Percentiles rank a stretch among this genome's conserved stretches.
Conservation (phyloP, 2,329 filamentous ascomycete species). For the Neodidymelliopsis sp. region DNA sequence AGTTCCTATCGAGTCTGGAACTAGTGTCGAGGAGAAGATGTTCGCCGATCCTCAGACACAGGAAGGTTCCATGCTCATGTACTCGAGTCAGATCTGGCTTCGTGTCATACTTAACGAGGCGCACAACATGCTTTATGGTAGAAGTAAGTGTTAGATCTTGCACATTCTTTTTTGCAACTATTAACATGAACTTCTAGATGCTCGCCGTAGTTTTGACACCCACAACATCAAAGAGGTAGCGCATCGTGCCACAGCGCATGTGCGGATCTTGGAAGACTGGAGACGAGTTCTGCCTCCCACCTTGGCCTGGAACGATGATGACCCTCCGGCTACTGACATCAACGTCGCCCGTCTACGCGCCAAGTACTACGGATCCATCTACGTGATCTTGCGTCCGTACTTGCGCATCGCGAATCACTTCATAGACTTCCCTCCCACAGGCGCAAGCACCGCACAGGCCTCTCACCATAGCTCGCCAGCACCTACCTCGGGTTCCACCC, state of each 20-base stretch:
- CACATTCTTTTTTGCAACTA: conserved; percentile 11
- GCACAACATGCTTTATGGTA: conserved; percentile 63
- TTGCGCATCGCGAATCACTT: conserved; percentile 66
- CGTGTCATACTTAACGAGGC: conserved; percentile 64
- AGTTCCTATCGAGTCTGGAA: conserved; percentile 29
- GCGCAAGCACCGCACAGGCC: conserved; percentile 52
- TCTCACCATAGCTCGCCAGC: conserved; percentile 55
- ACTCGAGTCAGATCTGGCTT: conserved; percentile 68
- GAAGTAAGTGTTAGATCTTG: conserved; percentile 29
- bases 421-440: conserved; percentile 48
- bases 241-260: conserved; percentile 38
- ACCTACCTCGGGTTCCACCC: conserved; percentile 43
- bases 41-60: conserved; percentile 18
- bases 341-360: conserved; percentile 83
- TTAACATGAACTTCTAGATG: conserved; percentile 44
- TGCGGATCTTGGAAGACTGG: conserved; percentile 62
- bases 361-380: conserved; percentile 92
- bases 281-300: conserved; percentile 56
- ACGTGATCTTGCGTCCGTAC: conserved; percentile 87
- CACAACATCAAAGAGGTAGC: conserved; percentile 42
- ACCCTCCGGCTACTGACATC: conserved; percentile 77
- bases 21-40: conserved; percentile 13
- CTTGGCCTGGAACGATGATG: conserved; percentile 71
- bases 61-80: conserved; percentile 60
- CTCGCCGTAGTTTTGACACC: conserved; percentile 43